phyloP scores from a whole-genome alignment of 2,329 filamentous ascomycete species.

The Ophiostoma sp. region DNA sequence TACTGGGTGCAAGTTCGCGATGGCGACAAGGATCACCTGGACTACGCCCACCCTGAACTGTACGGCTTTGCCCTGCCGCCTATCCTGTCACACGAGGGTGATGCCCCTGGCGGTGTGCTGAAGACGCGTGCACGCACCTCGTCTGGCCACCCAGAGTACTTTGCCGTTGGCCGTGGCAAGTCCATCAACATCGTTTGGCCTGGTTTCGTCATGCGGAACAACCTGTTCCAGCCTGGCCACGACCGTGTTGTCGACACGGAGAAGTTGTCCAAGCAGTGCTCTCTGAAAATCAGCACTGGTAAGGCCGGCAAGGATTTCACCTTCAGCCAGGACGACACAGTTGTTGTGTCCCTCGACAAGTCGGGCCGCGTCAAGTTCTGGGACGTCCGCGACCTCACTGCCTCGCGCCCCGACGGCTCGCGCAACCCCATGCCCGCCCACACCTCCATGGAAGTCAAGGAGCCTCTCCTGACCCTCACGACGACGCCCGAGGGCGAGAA shows the following conservation, averaged over 20 bases:
- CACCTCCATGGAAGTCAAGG: slow-evolving; percentile 72
- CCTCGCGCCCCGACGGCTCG: slow-evolving; percentile 52
- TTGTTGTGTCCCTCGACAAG: slow-evolving; percentile 95
- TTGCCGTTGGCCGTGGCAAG: slow-evolving; percentile 93
- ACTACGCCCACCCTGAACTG: slow-evolving; percentile 75
- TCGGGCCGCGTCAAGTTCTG: slow-evolving; percentile 96
- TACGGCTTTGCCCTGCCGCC: slow-evolving; percentile 89
- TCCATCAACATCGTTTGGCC: slow-evolving; percentile 88
- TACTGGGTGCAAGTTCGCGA: slow-evolving; percentile 88
- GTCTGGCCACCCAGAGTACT: slow-evolving; percentile 85
- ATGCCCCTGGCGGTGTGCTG: slow-evolving; percentile 84
- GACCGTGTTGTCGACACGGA: slow-evolving; percentile 80
- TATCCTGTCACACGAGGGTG: slow-evolving; percentile 80
- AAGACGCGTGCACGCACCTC: slow-evolving; percentile 95
- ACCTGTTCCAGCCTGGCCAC: slow-evolving; percentile 62
- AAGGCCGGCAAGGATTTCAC: slow-evolving; percentile 98
- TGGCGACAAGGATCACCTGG: slow-evolving; percentile 74
- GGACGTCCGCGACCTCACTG: slow-evolving; percentile 82
- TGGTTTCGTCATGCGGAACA: slow-evolving; percentile 61
- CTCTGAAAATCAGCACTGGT: slow-evolving; percentile 90
- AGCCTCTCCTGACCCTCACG: slow-evolving; percentile 81
- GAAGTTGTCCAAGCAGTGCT: slow-evolving; percentile 80
- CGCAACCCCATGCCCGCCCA: slow-evolving; percentile 55
- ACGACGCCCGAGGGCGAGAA: slow-evolving; percentile 88
- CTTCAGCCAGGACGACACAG: slow-evolving; percentile 94